These are phyloP conservation scores for Sugiyamaella mastotermitis DNA, from an alignment of 805 yeast genomes.

Conservation along the genomic window DNA sequence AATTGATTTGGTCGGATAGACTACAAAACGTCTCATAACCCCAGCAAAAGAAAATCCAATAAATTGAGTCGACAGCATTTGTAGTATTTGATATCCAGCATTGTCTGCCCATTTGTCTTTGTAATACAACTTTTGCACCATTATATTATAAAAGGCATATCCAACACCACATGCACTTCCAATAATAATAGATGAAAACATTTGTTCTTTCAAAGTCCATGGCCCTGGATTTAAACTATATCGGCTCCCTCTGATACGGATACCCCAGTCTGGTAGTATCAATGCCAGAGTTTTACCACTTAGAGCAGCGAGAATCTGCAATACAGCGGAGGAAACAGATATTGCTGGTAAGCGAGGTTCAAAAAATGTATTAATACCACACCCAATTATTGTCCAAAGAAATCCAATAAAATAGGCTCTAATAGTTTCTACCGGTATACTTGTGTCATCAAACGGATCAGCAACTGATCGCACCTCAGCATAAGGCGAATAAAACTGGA, in stretches of 20 bases:
- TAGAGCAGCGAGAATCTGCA: slow-evolving; percentile 45
- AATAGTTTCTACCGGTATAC: slow-evolving; percentile 41
- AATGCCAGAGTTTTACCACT: slow-evolving; percentile 41
- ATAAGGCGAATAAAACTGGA: slow-evolving; percentile 42
- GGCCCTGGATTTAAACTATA: slow-evolving; percentile 54
- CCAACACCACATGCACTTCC: slow-evolving; percentile 26
- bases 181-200: slow-evolving; percentile 36
- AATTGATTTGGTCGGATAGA: slow-evolving; percentile 39
- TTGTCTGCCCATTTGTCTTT: slow-evolving; percentile 28
- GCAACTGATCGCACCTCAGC: slow-evolving; percentile 55
- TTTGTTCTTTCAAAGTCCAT: slow-evolving; percentile 58
- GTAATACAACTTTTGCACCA: slow-evolving; percentile 21
- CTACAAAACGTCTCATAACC: slow-evolving; percentile 45
- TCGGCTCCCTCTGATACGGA: slow-evolving; percentile 36
- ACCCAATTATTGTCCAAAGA: slow-evolving; percentile 44
- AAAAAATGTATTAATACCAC: slow-evolving; percentile 52
- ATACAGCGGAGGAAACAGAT: slow-evolving; percentile 36
- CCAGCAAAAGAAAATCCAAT: slow-evolving; percentile 51
- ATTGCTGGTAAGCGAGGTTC: slow-evolving; percentile 49
- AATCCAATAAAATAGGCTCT: slow-evolving; percentile 43
- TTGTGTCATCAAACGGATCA: slow-evolving; percentile 45
- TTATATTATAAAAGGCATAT: slow-evolving; percentile 17
- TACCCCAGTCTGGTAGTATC: slow-evolving; percentile 46
- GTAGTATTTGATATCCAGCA: slow-evolving; percentile 40
- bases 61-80: slow-evolving; percentile 45